Evolutionary conservation across 306 rosid genomes (phyloP).

Genomic region (Cicer arietinum): DNA sequence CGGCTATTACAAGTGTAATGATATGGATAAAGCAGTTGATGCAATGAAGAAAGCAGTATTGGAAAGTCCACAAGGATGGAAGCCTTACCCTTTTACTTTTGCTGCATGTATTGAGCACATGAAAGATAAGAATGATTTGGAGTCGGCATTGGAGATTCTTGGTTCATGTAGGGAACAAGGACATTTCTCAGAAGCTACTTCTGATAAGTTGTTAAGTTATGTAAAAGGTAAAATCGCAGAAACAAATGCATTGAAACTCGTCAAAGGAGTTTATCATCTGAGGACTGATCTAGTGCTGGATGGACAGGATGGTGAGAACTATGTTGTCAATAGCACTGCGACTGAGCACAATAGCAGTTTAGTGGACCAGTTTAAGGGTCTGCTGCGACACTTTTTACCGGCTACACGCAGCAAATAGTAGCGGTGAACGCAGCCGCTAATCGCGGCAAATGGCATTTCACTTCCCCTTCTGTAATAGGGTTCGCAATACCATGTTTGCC

Average conservation of each 20-base stretch:
- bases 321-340: too few relatives aligned
- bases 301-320: neutral
- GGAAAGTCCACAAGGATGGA: conserved; percentile 48
- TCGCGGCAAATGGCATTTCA: too few relatives aligned
- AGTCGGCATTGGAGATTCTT: conserved; percentile 53
- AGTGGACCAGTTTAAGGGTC: too few relatives aligned
- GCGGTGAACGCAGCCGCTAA: too few relatives aligned
- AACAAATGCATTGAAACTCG: conserved; percentile 38
- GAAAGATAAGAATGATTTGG: conserved; percentile 60
- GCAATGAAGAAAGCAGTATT: conserved; percentile 54
- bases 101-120: conserved; percentile 60
- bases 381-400: too few relatives aligned
- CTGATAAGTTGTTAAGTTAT: conserved; percentile 38
- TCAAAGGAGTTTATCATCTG: conserved; percentile 29
- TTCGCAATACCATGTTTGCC: too few relatives aligned
- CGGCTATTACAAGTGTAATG: conserved; percentile 49
- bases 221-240: conserved; percentile 42
- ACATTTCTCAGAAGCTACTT: conserved; percentile 22
- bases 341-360: too few relatives aligned
- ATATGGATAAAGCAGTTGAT: conserved; percentile 59
- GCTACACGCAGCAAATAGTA: too few relatives aligned
- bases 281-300: conserved; percentile 27
- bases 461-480: too few relatives aligned
- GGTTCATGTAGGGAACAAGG: conserved; percentile 40
- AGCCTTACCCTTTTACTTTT: conserved; percentile 45